Evolutionary conservation across 1,139 yeast species (phyloP).

Genomic region (Geotrichum reessii): DNA sequence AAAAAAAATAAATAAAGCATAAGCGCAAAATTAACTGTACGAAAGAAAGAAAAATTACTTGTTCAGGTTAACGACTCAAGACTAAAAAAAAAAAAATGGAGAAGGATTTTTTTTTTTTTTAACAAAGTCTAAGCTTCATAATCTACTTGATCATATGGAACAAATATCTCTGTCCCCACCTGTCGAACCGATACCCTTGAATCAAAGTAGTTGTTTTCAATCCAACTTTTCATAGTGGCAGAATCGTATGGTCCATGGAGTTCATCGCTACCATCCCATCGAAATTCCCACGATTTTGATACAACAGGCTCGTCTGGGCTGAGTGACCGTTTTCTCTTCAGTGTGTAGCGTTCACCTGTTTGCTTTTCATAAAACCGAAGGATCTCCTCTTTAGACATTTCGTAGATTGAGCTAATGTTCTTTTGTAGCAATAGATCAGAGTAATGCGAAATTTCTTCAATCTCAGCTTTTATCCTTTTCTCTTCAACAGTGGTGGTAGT

Average conservation of each 20-base stretch:
- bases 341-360: conserved; percentile 41
- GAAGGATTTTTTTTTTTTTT: neutral
- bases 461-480: conserved; percentile 30
- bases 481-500: conserved; percentile 11
- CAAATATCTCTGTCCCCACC: conserved; percentile 28
- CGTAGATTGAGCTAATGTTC: conserved; percentile 46
- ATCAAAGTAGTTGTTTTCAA: conserved; percentile 49
- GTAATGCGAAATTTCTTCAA: conserved; percentile 45
- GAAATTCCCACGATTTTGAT: conserved; percentile 49
- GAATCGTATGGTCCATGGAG: conserved; percentile 57
- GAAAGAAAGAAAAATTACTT: neutral
- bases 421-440: conserved; percentile 44
- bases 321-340: conserved; percentile 25
- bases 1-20: too few species aligned
- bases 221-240: conserved; percentile 58
- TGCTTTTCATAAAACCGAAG: conserved; percentile 47
- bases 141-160: conserved; percentile 6
- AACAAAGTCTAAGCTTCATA: neutral
- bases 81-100: neutral
- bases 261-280: conserved; percentile 49
- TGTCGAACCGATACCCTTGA: conserved; percentile 43
- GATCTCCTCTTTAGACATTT: conserved; percentile 53
- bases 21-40: too few species aligned
- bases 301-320: conserved; percentile 12
- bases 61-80: neutral